phyloP scores from a whole-genome alignment of 306 rosid species.

The Vigna trinervia region DNA sequence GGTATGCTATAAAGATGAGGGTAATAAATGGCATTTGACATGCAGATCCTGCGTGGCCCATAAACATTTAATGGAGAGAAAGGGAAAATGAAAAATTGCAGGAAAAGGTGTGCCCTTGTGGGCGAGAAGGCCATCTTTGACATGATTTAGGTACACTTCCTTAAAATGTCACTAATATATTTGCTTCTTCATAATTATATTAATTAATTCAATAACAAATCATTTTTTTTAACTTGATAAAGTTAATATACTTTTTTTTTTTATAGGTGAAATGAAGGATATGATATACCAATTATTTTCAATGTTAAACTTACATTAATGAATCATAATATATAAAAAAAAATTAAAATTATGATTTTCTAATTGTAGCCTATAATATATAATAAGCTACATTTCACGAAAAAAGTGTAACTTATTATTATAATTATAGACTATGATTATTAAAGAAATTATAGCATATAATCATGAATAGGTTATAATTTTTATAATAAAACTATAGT shows the following conservation, averaged over 20 bases:
- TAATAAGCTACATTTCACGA: too few relatives aligned
- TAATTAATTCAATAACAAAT: not conserved
- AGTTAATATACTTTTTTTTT: not conserved
- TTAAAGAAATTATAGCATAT: too few relatives aligned
- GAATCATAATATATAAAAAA: too few relatives aligned
- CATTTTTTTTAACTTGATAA: not conserved
- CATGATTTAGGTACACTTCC: not conserved
- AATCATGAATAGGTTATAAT: too few relatives aligned
- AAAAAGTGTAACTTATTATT: too few relatives aligned
- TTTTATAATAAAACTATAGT: too few relatives aligned
- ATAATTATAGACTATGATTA: too few relatives aligned
- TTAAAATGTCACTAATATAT: not conserved
- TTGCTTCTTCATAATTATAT: not conserved
- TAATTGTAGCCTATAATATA: too few relatives aligned
- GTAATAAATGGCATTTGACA: conserved; percentile 23
- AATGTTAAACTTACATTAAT: too few relatives aligned
- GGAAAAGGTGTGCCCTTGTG: not conserved
- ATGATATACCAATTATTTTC: too few relatives aligned
- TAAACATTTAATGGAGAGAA: not conserved
- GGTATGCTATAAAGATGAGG: not conserved
- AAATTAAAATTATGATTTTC: too few relatives aligned
- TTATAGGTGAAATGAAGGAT: not conserved
- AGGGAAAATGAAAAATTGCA: not conserved
- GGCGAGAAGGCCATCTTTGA: not conserved
- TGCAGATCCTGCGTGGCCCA: conserved; percentile 24